phyloP scores from a whole-genome alignment of 176 grass and related monocot species.

The Eleusine indica region DNA sequence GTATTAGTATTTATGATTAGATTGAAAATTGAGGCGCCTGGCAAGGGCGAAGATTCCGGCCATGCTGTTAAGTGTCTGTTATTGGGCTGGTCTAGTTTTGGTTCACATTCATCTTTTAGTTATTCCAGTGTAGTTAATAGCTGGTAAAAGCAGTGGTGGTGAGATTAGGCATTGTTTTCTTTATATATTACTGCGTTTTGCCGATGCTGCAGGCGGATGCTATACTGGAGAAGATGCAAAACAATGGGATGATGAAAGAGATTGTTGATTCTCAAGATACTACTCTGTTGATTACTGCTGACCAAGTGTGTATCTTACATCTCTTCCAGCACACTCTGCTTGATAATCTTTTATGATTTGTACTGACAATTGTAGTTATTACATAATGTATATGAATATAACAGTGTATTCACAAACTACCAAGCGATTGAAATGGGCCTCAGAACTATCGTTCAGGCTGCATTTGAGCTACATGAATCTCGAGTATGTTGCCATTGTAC shows the following conservation, averaged over 20 bases:
- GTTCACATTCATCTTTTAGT: neutral
- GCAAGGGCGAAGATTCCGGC: neutral
- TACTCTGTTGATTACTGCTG: constrained; percentile 77
- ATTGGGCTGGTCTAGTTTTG: neutral
- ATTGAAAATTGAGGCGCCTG: neutral
- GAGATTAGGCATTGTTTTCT: constrained; percentile 5
- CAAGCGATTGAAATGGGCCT: neutral
- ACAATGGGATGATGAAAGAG: constrained; percentile 64
- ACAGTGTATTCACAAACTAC: neutral
- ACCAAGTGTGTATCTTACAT: constrained; percentile 59
- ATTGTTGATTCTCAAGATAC: constrained; percentile 57
- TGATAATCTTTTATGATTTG: constrained; percentile 1
- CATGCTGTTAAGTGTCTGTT: neutral
- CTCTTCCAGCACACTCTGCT: neutral
- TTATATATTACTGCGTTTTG: neutral
- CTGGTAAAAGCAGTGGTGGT: neutral
- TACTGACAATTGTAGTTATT: neutral
- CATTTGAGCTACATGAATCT: neutral
- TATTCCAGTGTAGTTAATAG: neutral
- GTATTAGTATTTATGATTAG: neutral
- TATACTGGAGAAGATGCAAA: constrained; percentile 66
- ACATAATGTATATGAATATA: neutral
- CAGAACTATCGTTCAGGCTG: neutral
- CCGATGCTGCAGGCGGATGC: constrained; percentile 68
- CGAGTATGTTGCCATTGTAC: neutral